phyloP scores from a whole-genome alignment of 106 monocot genomes.

The Cymbidium sinense region DNA sequence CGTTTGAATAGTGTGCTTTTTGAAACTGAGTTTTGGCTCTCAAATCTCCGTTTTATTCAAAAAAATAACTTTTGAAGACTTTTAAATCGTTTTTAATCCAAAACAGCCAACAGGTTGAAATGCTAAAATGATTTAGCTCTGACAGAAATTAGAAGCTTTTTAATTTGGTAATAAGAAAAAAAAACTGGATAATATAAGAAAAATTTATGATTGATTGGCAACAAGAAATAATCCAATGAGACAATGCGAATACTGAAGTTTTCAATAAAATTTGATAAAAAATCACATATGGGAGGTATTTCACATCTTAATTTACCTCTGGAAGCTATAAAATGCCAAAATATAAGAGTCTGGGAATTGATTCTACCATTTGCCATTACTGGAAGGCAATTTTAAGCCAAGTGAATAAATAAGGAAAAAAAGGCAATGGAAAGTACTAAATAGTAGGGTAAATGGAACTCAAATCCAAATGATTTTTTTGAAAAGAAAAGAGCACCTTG shows the following conservation, averaged over 20 bases:
- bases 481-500: slow-evolving; percentile 44
- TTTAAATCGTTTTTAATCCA: no score
- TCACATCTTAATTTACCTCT: no score
- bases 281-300: no score
- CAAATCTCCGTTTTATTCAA: no score
- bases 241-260: no score
- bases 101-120: no score
- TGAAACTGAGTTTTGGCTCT: no score
- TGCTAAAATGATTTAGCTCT: no score
- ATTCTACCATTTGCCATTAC: neutral
- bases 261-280: no score
- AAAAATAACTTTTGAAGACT: no score
- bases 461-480: neutral
- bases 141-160: neutral
- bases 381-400: neutral
- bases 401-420: neutral
- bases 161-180: neutral
- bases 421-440: neutral
- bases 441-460: neutral
- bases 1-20: no score
- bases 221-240: neutral
- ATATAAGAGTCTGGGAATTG: neutral
- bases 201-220: no score
- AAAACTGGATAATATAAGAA: neutral
- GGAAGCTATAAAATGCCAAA: neutral